Conservation (phyloP, 345 rosid genomes). For the Erucastrum elatum region DNA sequence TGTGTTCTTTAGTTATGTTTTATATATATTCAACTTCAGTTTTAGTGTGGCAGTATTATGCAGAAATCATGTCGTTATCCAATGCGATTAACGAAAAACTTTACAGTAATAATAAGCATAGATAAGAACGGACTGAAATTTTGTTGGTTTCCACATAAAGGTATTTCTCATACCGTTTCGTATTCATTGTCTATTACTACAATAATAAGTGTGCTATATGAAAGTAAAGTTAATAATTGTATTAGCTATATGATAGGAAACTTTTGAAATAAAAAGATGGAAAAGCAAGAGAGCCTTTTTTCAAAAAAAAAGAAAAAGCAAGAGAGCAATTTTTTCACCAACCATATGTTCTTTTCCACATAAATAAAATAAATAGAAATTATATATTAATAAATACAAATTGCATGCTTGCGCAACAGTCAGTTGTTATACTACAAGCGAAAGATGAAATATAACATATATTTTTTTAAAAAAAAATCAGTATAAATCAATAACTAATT, state of each 20-base stretch:
- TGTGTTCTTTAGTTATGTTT: neutral
- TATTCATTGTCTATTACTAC: neutral
- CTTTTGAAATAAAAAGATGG: neutral
- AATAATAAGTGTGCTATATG: neutral
- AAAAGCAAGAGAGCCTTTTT: neutral
- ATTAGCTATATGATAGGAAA: neutral
- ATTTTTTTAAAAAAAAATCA: no score
- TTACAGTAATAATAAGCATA: neutral
- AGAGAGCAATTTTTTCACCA: constrained; percentile 7
- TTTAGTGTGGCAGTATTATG: neutral
- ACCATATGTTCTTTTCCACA: neutral
- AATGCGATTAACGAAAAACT: neutral
- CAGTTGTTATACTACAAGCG: neutral
- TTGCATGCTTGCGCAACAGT: neutral
- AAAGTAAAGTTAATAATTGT: neutral
- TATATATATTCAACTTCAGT: neutral
- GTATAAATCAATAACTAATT: neutral
- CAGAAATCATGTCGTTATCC: neutral
- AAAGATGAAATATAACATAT: neutral
- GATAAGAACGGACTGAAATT: neutral
- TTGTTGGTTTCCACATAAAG: neutral
- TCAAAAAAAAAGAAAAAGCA: neutral
- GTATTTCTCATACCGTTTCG: neutral
- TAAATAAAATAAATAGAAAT: neutral
- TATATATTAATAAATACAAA: neutral